Evolutionary conservation across 1,284 basidiomycete genomes (phyloP).

Genomic region (Ceratorhiza oryzae-sativae): DNA sequence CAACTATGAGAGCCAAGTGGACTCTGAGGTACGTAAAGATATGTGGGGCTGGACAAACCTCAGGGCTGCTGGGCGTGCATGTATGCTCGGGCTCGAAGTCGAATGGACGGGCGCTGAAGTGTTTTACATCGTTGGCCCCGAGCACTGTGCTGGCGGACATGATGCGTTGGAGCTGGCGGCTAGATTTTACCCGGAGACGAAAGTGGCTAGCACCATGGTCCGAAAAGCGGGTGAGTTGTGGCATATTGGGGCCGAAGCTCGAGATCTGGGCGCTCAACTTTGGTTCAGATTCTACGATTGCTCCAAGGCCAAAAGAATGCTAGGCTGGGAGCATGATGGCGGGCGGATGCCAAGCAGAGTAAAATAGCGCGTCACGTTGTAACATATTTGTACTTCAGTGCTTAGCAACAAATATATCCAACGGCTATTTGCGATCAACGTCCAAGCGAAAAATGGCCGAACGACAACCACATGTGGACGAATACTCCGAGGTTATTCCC

Average conservation of each 20-base stretch:
- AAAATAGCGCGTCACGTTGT: background rate
- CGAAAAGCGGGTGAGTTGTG: constrained; percentile 30
- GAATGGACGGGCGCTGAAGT: constrained; percentile 50
- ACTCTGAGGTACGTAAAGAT: constrained; percentile 43
- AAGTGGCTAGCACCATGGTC: constrained; percentile 29
- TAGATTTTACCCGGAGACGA: constrained; percentile 45
- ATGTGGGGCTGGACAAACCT: constrained; percentile 50
- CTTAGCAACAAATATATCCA: background rate
- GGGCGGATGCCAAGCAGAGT: constrained; percentile 29
- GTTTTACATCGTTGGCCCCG: constrained; percentile 49
- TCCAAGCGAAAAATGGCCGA: background rate
- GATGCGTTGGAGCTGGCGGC: constrained; percentile 46
- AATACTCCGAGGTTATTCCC: background rate
- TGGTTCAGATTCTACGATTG: constrained; percentile 47
- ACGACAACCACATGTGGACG: background rate
- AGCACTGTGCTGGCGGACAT: constrained; percentile 41
- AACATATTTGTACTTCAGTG: background rate
- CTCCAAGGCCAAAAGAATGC: constrained; percentile 50
- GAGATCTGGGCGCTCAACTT: constrained; percentile 38
- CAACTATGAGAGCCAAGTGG: background rate
- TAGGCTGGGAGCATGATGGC: constrained; percentile 51
- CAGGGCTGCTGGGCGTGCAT: constrained; percentile 48
- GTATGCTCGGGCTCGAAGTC: constrained; percentile 48
- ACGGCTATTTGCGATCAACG: background rate
- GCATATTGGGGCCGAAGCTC: background rate